phyloP scores from a whole-genome alignment of 2,329 filamentous ascomycete species.

The Seiridium unicorne region DNA sequence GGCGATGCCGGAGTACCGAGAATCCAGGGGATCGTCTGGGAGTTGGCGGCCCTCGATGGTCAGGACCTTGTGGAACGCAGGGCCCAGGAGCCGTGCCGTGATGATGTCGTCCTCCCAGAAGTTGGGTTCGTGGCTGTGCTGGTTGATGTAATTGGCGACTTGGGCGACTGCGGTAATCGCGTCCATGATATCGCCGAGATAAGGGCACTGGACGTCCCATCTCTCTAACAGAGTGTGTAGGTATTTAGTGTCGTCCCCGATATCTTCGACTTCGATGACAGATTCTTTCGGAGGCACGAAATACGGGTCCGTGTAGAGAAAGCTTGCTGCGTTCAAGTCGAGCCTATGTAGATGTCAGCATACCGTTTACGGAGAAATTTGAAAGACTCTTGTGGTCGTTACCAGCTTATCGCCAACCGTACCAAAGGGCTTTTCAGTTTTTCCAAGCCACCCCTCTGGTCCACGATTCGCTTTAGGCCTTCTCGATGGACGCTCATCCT shows the following conservation, averaged over 20 bases:
- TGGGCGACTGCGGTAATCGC: conserved; percentile 22
- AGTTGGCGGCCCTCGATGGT: conserved; percentile 21
- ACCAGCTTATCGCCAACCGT: conserved; percentile 26
- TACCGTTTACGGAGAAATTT: not conserved
- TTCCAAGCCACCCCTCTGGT: conserved; percentile 21
- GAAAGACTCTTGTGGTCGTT: not conserved
- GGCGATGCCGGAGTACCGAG: conserved; percentile 17
- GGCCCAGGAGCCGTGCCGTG: conserved; percentile 19
- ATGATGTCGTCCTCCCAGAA: conserved; percentile 25
- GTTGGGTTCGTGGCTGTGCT: conserved; percentile 5
- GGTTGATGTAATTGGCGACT: conserved; percentile 24
- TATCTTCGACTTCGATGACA: conserved; percentile 19
- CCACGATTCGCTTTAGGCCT: conserved; percentile 22
- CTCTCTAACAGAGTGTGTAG: conserved; percentile 17
- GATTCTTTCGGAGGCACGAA: conserved; percentile 18
- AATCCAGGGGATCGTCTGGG: conserved; percentile 13
- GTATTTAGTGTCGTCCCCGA: conserved; percentile 15
- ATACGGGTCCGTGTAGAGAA: conserved; percentile 17
- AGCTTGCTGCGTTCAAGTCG: conserved; percentile 23
- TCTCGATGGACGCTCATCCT: conserved; percentile 20
- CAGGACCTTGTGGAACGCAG: conserved; percentile 22
- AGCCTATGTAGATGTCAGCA: conserved; percentile 15
- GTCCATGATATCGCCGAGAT: conserved; percentile 20
- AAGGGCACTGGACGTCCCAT: conserved; percentile 19
- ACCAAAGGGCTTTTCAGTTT: conserved; percentile 19